Conservation (phyloP, 441 rosid genomes). For the Manihot esculenta region DNA sequence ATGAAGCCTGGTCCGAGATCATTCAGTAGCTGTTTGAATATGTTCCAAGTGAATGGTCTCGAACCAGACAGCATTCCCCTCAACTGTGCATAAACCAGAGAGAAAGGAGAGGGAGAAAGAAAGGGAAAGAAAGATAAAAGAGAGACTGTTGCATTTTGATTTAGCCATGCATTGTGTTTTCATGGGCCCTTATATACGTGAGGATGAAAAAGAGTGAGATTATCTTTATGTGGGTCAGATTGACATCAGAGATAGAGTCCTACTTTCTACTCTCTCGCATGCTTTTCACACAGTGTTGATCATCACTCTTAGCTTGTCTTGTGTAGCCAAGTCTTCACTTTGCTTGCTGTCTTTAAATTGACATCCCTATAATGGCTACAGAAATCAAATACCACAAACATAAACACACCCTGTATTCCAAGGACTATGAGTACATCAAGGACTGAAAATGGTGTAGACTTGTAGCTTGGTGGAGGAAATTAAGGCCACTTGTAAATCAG, state of each 20-base stretch:
- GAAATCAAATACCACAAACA: background rate
- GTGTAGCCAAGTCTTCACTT: constrained; percentile 3
- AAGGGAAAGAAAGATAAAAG: background rate
- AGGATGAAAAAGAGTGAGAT: constrained; percentile 20
- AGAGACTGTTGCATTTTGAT: constrained; percentile 31
- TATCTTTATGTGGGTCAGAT: constrained; percentile 35
- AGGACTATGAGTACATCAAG: background rate
- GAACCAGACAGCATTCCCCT: constrained; percentile 92
- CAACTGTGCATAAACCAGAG: constrained; percentile 35
- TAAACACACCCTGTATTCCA: constrained; percentile 2
- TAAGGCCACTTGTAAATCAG: constrained; percentile 20
- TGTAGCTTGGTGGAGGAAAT: constrained; percentile 27
- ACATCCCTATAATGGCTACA: background rate
- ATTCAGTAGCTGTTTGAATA: constrained; percentile 20
- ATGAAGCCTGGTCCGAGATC: constrained; percentile 99
- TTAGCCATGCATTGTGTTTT: constrained; percentile 34
- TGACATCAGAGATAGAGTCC: constrained; percentile 26
- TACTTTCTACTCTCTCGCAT: constrained; percentile 25
- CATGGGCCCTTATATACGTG: constrained; percentile 46
- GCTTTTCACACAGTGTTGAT: constrained; percentile 29
- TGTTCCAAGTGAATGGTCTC: constrained; percentile 51
- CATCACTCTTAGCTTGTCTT: background rate
- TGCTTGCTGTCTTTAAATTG: constrained; percentile 21
- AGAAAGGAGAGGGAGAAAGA: constrained; percentile 6
- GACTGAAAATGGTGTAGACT: background rate